phyloP scores from a whole-genome alignment of 495 filamentous ascomycete genomes.

The Annulohypoxylon nitens region DNA sequence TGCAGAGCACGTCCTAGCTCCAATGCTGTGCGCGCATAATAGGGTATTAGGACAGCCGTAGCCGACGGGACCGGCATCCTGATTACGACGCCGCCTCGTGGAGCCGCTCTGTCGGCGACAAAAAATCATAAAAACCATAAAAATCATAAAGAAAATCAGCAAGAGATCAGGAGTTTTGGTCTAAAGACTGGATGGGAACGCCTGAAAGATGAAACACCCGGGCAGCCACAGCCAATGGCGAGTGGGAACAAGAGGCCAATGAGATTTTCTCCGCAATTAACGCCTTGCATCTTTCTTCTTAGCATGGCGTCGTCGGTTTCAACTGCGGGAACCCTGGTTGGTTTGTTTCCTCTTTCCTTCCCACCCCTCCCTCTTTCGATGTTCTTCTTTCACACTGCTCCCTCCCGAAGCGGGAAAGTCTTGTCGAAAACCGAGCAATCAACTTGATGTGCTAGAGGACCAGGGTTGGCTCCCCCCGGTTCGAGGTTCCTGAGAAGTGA shows the following conservation, averaged over 20 bases:
- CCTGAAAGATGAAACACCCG: conserved; percentile 44
- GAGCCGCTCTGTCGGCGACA: conserved; percentile 26
- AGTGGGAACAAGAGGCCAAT: conserved; percentile 38
- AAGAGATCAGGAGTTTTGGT: conserved; percentile 31
- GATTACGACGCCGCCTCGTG: conserved; percentile 29
- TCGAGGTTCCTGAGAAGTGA: not conserved
- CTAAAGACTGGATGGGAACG: conserved; percentile 31
- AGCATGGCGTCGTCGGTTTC: conserved; percentile 46
- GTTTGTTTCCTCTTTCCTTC: conserved; percentile 38
- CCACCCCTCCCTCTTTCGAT: not conserved
- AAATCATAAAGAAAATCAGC: not conserved
- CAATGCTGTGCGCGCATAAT: not conserved
- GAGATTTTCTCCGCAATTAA: conserved; percentile 34
- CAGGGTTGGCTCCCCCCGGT: conserved; percentile 20
- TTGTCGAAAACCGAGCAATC: conserved; percentile 35
- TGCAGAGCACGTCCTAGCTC: conserved; percentile 24
- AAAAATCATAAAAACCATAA: not conserved
- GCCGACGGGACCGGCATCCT: conserved; percentile 2
- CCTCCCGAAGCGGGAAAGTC: conserved; percentile 31
- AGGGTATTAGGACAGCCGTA: conserved; percentile 5
- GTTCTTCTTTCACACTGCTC: conserved; percentile 8
- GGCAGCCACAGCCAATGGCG: conserved; percentile 39
- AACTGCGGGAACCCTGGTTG: conserved; percentile 43
- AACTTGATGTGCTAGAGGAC: conserved; percentile 33
- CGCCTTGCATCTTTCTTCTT: conserved; percentile 27